These are phyloP conservation scores for Fusarium sp. DNA, from an alignment of 2,329 filamentous ascomycete genomes.

Conservation along the genomic window DNA sequence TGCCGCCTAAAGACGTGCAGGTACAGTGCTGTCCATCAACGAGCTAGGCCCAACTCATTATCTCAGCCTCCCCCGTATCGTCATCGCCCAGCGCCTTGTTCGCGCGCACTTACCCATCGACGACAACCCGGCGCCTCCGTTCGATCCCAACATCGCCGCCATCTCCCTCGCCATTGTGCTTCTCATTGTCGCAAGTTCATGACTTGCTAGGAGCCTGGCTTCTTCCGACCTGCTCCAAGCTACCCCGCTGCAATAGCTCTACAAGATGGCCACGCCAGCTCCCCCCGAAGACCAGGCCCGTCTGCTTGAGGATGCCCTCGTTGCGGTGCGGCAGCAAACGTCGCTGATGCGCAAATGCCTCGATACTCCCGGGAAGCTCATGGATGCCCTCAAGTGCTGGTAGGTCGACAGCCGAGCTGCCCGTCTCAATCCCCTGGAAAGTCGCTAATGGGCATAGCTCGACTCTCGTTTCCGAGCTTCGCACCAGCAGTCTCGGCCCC, in stretches of 20 bases:
- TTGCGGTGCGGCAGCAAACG: slow-evolving; percentile 97
- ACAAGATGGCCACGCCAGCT: slow-evolving; percentile 65
- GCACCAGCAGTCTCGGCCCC: slow-evolving; percentile 95
- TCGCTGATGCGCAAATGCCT: slow-evolving; percentile 97
- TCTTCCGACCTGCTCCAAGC: slow-evolving; percentile 42
- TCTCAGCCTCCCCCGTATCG: slow-evolving; percentile 49
- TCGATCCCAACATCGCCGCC: slow-evolving; percentile 22
- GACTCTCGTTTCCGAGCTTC: slow-evolving; percentile 96
- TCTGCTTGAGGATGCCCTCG: slow-evolving; percentile 95
- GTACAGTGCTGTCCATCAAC: slow-evolving; percentile 38
- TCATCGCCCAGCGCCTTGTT: slow-evolving; percentile 46
- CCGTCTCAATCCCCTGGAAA: slow-evolving; percentile 22
- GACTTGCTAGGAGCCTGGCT: slow-evolving; percentile 40
- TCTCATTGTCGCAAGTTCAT: slow-evolving; percentile 41
- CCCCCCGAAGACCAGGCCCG: slow-evolving; percentile 85
- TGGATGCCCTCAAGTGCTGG: slow-evolving; percentile 99
- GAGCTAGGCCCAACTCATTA: slow-evolving; percentile 41
- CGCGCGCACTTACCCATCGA: slow-evolving; percentile 42
- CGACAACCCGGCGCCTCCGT: slow-evolving; percentile 35
- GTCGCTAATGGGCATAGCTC: slow-evolving; percentile 70
- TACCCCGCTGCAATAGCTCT: slow-evolving; percentile 48
- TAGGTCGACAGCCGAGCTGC: slow-evolving; percentile 60
- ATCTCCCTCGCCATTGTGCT: slow-evolving; percentile 31
- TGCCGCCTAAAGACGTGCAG: slow-evolving; percentile 35
- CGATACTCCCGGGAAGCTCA: slow-evolving; percentile 96